Conservation (phyloP, 2,329 filamentous ascomycete genomes). For the Fusarium continuum region DNA sequence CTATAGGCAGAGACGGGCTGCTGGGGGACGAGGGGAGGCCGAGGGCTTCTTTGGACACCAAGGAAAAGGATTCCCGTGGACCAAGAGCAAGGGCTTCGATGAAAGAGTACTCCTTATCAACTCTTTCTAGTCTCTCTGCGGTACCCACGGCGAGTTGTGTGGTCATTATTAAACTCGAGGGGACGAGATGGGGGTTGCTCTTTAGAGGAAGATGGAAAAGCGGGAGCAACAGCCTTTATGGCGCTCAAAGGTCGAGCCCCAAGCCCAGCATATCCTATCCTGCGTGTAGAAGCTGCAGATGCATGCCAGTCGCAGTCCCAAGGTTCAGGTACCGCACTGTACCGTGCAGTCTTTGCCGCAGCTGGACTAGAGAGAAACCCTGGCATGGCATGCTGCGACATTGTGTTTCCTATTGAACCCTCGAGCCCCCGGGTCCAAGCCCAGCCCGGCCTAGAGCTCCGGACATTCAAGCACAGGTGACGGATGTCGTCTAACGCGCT, state of each 20-base stretch:
- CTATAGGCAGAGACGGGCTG: constrained; percentile 3
- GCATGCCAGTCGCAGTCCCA: constrained; percentile 6
- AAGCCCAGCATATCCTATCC: neutral
- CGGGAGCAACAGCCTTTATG: constrained; percentile 41
- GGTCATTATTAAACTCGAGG: constrained; percentile 36
- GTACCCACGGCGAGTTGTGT: constrained; percentile 32
- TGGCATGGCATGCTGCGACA: constrained; percentile 6
- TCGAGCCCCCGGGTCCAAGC: constrained; percentile 1
- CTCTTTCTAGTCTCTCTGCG: constrained; percentile 29
- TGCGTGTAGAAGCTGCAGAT: neutral
- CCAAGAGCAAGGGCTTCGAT: constrained; percentile 45
- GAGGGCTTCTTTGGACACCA: constrained; percentile 43
- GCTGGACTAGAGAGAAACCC: no score
- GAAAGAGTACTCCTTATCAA: constrained; percentile 46
- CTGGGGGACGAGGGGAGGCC: constrained; percentile 33
- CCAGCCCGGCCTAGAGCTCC: constrained; percentile 14
- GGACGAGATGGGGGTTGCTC: constrained; percentile 5
- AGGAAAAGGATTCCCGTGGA: constrained; percentile 40
- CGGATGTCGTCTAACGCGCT: constrained; percentile 28
- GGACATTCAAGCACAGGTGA: constrained; percentile 2
- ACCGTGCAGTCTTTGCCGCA: no score
- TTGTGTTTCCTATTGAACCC: neutral
- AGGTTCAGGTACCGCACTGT: constrained; percentile 20
- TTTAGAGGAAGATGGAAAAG: constrained; percentile 27
- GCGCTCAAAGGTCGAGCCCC: constrained; percentile 21